phyloP scores from a whole-genome alignment of 768 basidiomycete genomes.

The Tulasnella sp. region DNA sequence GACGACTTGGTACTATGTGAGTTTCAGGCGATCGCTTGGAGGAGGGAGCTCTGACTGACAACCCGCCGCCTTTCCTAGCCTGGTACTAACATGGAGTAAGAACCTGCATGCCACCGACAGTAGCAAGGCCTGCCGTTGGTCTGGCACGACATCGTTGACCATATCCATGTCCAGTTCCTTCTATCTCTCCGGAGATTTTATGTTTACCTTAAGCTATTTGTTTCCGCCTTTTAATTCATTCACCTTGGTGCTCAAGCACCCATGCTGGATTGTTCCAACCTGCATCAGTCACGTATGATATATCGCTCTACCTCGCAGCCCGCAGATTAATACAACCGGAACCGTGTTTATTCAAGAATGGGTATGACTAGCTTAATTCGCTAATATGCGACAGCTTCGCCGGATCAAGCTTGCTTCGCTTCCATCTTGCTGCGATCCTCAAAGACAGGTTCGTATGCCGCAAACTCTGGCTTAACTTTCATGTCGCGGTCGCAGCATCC shows the following conservation, averaged over 20 bases:
- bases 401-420: background rate
- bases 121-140: background rate
- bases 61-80: background rate
- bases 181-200: background rate
- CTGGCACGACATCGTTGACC: background rate
- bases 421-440: background rate
- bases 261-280: background rate
- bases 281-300: background rate
- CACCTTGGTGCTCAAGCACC: background rate
- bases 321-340: background rate
- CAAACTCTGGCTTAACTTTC: conserved; percentile 17
- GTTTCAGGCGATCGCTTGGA: background rate
- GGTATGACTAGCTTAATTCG: background rate
- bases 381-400: background rate
- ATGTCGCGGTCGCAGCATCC: conserved; percentile 7
- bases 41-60: background rate
- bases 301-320: background rate
- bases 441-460: conserved; percentile 9
- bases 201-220: background rate
- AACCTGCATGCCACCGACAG: background rate
- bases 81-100: background rate
- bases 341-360: background rate
- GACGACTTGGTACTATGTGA: conserved; percentile 29
- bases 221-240: background rate
- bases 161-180: background rate